Evolutionary conservation across 176 grass and related monocot species (phyloP).

Genomic region (Alloteropsis semialata): DNA sequence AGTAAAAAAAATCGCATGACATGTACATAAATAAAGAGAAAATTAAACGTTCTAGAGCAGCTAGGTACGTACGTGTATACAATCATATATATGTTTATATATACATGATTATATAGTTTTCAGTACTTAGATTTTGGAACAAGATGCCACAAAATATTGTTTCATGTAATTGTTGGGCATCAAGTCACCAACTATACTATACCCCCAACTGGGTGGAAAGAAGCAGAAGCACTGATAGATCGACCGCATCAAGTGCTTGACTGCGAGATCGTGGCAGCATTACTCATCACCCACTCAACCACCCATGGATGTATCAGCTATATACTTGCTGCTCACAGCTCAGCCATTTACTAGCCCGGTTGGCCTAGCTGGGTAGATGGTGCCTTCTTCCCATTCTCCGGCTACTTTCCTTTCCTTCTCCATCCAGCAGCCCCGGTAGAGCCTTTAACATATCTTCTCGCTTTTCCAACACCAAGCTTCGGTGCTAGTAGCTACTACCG

Average conservation of each 20-base stretch:
- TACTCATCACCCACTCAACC: constrained; percentile 27
- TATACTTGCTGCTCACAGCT: neutral
- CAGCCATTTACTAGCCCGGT: constrained; percentile 21
- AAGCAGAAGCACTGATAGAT: neutral
- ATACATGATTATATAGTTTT: neutral
- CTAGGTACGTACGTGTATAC: neutral
- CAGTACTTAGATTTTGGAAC: neutral
- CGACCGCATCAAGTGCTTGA: neutral
- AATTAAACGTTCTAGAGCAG: constrained; percentile 23
- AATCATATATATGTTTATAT: too few relatives aligned
- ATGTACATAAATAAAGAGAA: neutral
- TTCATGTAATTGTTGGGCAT: neutral
- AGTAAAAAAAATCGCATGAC: neutral
- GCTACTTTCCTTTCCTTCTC: constrained; percentile 31
- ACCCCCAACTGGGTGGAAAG: neutral
- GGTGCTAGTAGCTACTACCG: neutral
- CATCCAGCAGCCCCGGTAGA: neutral
- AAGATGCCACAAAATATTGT: neutral
- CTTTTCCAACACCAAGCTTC: neutral
- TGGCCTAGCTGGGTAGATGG: neutral
- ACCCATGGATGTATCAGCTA: neutral
- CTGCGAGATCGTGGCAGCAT: neutral
- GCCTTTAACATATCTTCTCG: neutral
- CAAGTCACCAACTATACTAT: too few relatives aligned
- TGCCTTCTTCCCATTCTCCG: constrained; percentile 16